Evolutionary conservation across 2,329 filamentous ascomycete genomes (phyloP).

Genomic region (Sordariomycetes sp.): DNA sequence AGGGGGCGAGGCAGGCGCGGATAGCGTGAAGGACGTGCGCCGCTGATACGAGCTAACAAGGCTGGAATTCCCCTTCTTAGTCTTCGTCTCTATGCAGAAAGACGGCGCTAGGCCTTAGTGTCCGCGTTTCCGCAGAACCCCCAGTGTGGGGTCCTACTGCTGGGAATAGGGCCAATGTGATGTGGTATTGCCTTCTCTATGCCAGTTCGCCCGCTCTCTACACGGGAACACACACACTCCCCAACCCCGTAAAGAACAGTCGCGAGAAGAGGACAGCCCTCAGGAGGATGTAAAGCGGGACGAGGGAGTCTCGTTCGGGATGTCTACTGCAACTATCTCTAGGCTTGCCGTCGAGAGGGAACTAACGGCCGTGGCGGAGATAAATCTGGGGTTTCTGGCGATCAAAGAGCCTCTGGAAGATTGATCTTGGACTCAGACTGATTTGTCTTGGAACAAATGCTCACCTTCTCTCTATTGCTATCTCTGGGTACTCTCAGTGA

Average conservation of each 20-base stretch:
- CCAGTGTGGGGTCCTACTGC: neutral
- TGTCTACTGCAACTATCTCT: neutral
- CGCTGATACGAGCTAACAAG: too few relatives aligned
- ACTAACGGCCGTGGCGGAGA: neutral
- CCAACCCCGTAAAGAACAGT: conserved; percentile 6
- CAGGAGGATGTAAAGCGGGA: conserved; percentile 1
- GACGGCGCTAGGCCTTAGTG: conserved; percentile 7
- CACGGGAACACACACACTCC: conserved; percentile 8
- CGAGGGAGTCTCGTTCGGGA: neutral
- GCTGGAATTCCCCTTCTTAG: too few relatives aligned
- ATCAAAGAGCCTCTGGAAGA: neutral
- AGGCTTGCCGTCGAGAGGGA: neutral
- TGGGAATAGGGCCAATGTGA: conserved; percentile 7
- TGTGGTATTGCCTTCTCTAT: conserved; percentile 8
- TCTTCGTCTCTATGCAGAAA: too few relatives aligned
- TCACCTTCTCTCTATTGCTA: too few relatives aligned
- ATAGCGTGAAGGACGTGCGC: too few relatives aligned
- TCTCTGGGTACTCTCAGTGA: too few relatives aligned
- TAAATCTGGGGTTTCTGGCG: neutral
- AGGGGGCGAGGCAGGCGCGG: too few relatives aligned
- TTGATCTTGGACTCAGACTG: neutral
- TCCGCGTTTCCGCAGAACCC: conserved; percentile 4
- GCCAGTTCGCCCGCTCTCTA: conserved; percentile 8
- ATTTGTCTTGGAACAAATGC: neutral
- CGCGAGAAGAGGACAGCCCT: conserved; percentile 7